phyloP scores from a whole-genome alignment of 495 filamentous ascomycete species.

The Umbilicaria muhlenbergii region DNA sequence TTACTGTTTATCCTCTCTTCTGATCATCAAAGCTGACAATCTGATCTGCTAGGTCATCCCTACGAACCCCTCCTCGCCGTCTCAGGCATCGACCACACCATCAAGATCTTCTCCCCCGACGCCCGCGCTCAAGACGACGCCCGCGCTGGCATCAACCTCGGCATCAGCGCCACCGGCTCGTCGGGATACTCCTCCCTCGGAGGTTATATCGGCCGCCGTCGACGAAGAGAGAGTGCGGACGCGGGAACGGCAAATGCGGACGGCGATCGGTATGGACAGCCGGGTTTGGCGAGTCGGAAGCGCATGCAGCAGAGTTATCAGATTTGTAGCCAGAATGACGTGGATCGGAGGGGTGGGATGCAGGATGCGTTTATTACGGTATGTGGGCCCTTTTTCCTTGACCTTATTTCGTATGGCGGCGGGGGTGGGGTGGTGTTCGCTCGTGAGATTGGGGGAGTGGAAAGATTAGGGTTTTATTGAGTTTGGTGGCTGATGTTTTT shows the following conservation, averaged over 20 bases:
- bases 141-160: constrained; percentile 37
- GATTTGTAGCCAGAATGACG: constrained; percentile 52
- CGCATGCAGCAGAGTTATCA: constrained; percentile 44
- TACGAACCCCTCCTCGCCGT: constrained; percentile 57
- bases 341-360: constrained; percentile 42
- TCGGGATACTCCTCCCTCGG: constrained; percentile 23
- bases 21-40: too few species aligned
- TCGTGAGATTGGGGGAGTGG: constrained; percentile 6
- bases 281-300: constrained; percentile 38
- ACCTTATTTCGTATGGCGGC: too few species aligned
- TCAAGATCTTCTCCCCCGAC: constrained; percentile 63
- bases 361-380: constrained; percentile 49
- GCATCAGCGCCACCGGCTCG: constrained; percentile 12
- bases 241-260: not conserved
- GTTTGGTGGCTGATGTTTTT: constrained; percentile 11
- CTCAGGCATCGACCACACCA: constrained; percentile 58
- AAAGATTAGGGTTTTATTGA: not conserved
- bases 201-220: constrained; percentile 7
- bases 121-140: constrained; percentile 40
- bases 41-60: constrained; percentile 44
- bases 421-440: not conserved
- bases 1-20: not conserved
- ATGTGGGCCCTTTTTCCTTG: constrained; percentile 13
- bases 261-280: constrained; percentile 3
- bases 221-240: not conserved